Base-by-base conservation (phyloP, 2,329 filamentous ascomycete species). In the Aulographum hederae region DNA sequence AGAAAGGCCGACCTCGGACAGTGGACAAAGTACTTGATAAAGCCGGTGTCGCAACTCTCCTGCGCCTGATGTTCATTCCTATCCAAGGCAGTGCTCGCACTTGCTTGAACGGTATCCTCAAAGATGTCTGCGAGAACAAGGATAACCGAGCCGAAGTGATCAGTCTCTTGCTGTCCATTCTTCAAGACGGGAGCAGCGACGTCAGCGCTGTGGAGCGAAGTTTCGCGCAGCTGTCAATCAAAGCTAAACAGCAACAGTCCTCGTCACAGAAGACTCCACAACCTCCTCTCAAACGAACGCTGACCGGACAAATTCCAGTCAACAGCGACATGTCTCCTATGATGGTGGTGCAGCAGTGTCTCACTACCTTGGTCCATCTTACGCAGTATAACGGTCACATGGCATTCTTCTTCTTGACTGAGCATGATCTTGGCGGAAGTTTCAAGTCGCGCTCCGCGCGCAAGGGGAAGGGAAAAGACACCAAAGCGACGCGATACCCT, bases 11-110 rank as follows among this genome's bases (percentile, higher is more conserved):
- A 44, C 73, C 80, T 35, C 78, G 79, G 38, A 75, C 81, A 15
- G 78, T 91, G 35, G 79, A 93, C 16, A 89, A 98, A 50, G 93
- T 98, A 78, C 69, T 98, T 18, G 89, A 98, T 53, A 94, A 93
- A 56, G 69, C 85, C 29, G 89, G 91, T 17, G 76, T 98, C 41
- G 89, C 91, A 17, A 95, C 89, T n/a, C 61, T 98, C 20, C 65
- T 98, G 27, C 80, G 91, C n/a, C 67, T 98, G 6, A 94, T 98
- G 86, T 98, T 98, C 51, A 84, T 95, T 44, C 78, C 81, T 30
- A 81, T 94, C 41, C 80, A 86, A 40, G 81, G 80, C 15, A 89
- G 80, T 38, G 77, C 89, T 30, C 80, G 84, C 41, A 72, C 67
- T 38, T 79, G 82, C 37, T 65, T 98, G 32, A 86, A 89, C 48